Percentiles rank a stretch among this genome's conserved stretches.
phyloP scores from a whole-genome alignment of 2,329 filamentous ascomycete genomes.

The Sporothrix mexicana region DNA sequence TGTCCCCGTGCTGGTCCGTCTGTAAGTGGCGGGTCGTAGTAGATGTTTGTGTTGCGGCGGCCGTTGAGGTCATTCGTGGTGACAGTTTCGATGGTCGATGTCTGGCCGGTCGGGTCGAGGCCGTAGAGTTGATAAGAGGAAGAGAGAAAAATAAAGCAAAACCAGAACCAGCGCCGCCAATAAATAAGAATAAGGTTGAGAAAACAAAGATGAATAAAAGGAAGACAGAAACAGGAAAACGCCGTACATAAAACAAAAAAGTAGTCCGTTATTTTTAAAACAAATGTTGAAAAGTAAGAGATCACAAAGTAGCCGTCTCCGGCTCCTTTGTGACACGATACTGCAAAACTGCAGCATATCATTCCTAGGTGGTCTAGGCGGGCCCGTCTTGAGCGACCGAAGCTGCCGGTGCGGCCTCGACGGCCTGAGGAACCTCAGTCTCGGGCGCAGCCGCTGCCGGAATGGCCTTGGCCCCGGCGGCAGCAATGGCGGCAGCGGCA shows the following conservation, averaged over 20 bases:
- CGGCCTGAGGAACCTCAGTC: background rate
- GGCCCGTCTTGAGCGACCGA: background rate
- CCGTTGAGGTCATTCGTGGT: background rate
- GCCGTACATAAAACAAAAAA: conserved; percentile 16
- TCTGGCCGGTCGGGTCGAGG: background rate
- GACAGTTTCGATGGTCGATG: background rate
- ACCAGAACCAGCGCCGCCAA: background rate
- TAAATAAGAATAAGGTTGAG: background rate
- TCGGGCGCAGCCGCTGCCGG: background rate
- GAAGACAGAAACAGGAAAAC: background rate
- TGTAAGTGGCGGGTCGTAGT: background rate
- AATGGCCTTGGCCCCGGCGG: background rate
- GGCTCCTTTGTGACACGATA: conserved; percentile 32
- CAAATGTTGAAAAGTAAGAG: background rate
- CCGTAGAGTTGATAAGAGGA: background rate
- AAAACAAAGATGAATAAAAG: background rate
- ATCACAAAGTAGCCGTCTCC: background rate
- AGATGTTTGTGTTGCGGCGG: background rate
- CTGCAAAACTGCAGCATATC: conserved; percentile 3
- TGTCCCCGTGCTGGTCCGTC: background rate
- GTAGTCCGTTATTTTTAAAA: conserved; percentile 23
- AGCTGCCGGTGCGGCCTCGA: too few species aligned
- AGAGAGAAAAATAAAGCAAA: background rate
- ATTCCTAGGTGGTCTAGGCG: background rate
- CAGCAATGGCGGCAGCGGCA: conserved; percentile 4